These are phyloP conservation scores for Scheffersomyces amazonensis DNA, from an alignment of 805 yeast genomes.

Conservation along the genomic window DNA sequence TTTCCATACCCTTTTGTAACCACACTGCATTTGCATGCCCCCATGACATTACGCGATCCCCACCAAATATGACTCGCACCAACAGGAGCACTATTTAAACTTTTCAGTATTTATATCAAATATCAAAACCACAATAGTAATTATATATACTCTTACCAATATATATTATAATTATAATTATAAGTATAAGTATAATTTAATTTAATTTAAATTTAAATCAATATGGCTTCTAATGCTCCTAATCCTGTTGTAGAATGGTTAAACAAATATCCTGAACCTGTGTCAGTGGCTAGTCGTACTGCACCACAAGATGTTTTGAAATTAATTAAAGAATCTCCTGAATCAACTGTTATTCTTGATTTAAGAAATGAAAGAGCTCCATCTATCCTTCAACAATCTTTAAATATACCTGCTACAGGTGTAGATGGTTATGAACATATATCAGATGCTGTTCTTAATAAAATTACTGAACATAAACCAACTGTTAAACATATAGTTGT, in stretches of 20 bases:
- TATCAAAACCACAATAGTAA: no score
- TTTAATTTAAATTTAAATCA: no score
- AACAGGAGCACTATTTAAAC: no score
- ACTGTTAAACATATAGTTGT: constrained; percentile 12
- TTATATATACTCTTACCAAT: no score
- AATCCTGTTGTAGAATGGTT: constrained; percentile 7
- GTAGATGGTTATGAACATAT: constrained; percentile 13
- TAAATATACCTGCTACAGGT: constrained; percentile 17
- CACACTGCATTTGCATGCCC: no score
- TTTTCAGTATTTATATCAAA: no score
- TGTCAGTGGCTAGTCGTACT: constrained; percentile 11
- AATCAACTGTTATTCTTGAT: constrained; percentile 14
- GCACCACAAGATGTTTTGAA: constrained; percentile 8
- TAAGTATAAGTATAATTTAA: no score
- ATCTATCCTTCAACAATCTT: constrained; percentile 12
- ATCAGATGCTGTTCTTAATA: constrained; percentile 10
- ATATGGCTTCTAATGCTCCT: background rate
- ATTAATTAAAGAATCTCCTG: constrained; percentile 2
- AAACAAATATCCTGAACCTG: constrained; percentile 6
- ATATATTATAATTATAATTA: no score
- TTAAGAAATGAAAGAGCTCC: constrained; percentile 15
- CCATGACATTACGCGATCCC: no score
- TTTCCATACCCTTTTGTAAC: no score
- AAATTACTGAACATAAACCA: constrained; percentile 9
- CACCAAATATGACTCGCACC: no score